Conservation (phyloP, 2,329 filamentous ascomycete species). For the Nakataea oryzae region DNA sequence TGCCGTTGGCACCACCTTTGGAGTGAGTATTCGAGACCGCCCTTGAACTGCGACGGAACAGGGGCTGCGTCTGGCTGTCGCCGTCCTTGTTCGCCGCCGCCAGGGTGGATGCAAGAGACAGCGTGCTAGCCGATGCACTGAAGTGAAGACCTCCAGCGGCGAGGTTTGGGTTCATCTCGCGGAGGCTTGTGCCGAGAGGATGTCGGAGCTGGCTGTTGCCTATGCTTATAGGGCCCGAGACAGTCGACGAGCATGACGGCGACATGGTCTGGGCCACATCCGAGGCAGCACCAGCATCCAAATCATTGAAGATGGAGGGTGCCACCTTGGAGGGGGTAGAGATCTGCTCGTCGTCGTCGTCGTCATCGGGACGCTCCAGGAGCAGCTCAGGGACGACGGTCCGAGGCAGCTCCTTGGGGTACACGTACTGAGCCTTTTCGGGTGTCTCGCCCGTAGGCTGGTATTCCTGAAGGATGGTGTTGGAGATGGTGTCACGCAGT, state of each 20-base stretch:
- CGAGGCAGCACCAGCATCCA: constrained; percentile 6
- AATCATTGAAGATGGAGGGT: constrained; percentile 14
- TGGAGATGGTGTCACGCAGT: constrained; percentile 59
- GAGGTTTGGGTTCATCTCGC: constrained; percentile 42
- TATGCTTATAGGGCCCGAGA: constrained; percentile 3
- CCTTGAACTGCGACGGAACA: constrained; percentile 34
- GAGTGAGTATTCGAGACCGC: constrained; percentile 13
- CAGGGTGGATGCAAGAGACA: constrained; percentile 21
- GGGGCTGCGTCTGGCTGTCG: constrained; percentile 30
- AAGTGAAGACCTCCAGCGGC: constrained; percentile 25
- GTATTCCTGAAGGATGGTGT: constrained; percentile 65
- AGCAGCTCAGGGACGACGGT: constrained; percentile 45
- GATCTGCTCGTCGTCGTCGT: constrained; percentile 15
- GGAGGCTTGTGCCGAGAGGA: constrained; percentile 33
- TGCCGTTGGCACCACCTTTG: constrained; percentile 13
- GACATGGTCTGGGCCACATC: constrained; percentile 7
- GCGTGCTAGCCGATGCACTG: constrained; percentile 30
- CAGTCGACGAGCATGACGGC: constrained; percentile 13
- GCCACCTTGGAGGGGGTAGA: constrained; percentile 14
- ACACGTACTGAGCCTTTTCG: constrained; percentile 70
- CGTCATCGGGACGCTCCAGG: constrained; percentile 24
- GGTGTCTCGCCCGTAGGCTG: constrained; percentile 78
- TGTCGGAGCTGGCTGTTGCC: not conserved
- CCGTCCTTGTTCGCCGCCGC: constrained; percentile 5
- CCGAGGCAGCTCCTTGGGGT: constrained; percentile 65